Evolutionary conservation across 2,329 filamentous ascomycete species (phyloP).

Genomic region (Neonectria magnoliae): DNA sequence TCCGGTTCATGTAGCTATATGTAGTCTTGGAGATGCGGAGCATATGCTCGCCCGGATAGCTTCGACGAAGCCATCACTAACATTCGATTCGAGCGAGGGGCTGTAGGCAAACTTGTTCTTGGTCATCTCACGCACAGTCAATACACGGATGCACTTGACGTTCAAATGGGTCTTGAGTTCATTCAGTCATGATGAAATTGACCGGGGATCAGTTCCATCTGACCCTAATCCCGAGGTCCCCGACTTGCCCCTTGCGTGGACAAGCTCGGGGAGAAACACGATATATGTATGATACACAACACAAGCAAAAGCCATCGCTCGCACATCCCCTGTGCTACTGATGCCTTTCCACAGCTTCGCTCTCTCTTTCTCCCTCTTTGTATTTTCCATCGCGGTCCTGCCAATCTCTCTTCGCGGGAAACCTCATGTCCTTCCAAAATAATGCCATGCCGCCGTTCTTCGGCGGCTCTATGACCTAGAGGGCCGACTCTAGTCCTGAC

Average conservation of each 20-base stretch:
- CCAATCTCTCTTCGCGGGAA: slow-evolving; percentile 36
- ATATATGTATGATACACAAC: slow-evolving; percentile 40
- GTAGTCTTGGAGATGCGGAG: not conserved
- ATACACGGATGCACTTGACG: not conserved
- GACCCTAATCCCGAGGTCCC: slow-evolving; percentile 13
- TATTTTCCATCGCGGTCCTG: slow-evolving; percentile 26
- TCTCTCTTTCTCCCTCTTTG: not conserved
- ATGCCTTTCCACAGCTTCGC: slow-evolving; percentile 25
- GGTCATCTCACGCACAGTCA: not conserved
- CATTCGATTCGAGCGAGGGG: not conserved
- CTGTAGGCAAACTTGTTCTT: too few relatives aligned
- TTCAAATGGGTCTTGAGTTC: slow-evolving; percentile 24
- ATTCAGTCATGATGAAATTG: slow-evolving; percentile 24
- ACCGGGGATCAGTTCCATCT: slow-evolving; percentile 15
- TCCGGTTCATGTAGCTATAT: not conserved
- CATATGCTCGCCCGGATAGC: not conserved
- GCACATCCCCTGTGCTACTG: slow-evolving; percentile 12
- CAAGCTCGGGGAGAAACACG: slow-evolving; percentile 23
- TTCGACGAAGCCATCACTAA: too few relatives aligned
- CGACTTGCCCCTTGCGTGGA: slow-evolving; percentile 1
- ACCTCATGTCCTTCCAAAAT: slow-evolving; percentile 7
- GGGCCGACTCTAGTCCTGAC: slow-evolving; percentile 32
- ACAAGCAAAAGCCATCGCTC: slow-evolving; percentile 9
- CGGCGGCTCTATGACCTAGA: slow-evolving; percentile 36
- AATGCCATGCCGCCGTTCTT: slow-evolving; percentile 32